A percentile compares a stretch with the other conserved stretches of the same genome.
Conservation (phyloP, 495 filamentous ascomycete genomes). For the Jackrogersella multiformis region DNA sequence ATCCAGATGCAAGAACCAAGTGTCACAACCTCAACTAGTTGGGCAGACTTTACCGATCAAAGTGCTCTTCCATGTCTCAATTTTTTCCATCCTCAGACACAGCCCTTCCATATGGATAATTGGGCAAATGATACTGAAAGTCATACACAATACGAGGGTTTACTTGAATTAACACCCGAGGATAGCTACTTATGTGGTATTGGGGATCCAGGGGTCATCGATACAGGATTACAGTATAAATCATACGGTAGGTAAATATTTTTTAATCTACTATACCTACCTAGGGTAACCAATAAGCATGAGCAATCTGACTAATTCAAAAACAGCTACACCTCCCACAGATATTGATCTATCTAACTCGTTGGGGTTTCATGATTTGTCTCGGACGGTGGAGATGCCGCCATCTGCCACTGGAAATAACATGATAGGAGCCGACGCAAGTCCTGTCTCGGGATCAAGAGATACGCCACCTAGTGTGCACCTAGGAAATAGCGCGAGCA, state of each 20-base stretch:
- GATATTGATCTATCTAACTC: not conserved
- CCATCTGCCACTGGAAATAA: not conserved
- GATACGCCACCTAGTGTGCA: not conserved
- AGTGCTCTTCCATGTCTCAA: not conserved
- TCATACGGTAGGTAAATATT: not conserved
- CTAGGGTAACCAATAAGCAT: not conserved
- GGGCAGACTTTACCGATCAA: not conserved
- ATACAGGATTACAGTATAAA: not conserved
- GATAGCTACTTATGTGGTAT: not conserved
- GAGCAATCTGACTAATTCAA: not conserved
- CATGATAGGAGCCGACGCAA: not conserved
- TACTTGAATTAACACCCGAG: not conserved
- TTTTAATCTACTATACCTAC: not conserved
- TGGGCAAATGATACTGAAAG: not conserved
- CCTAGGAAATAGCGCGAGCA: not conserved
- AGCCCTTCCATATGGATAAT: not conserved
- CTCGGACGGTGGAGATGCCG: not conserved
- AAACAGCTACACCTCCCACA: not conserved
- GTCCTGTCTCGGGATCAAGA: not conserved
- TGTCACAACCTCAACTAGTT: not conserved
- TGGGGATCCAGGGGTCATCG: not conserved
- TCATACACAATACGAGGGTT: not conserved
- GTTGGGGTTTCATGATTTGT: not conserved
- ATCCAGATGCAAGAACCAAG: not conserved
- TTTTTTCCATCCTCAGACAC: not conserved